Base-by-base conservation (phyloP, 495 filamentous ascomycete genomes). In the Sporormia fimetaria region DNA sequence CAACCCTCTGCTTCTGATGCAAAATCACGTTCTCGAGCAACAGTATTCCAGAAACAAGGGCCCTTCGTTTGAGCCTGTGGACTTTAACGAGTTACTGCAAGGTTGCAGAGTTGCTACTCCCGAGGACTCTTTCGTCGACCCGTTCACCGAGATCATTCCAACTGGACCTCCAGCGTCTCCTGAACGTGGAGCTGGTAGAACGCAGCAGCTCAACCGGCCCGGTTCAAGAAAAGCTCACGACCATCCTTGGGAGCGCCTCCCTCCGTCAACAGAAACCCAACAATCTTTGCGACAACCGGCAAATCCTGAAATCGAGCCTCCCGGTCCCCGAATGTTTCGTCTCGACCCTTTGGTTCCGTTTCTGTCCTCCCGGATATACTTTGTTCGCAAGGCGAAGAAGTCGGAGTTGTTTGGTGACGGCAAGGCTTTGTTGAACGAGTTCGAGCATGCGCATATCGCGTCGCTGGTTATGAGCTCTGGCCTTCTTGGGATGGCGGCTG, bases 381-480 rank as follows among this genome's bases (percentile, higher is more conserved):
- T 33, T 30, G 14, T 42, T 1, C 45, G 39, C 9, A 42, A 35
- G 26, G 45, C 38, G 1, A 42, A 23, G 20, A 10, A 16, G 6
- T n/a, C 33, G 1, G 33, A 37, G 25, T 11, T 38, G 10, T 37
- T 38, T 11, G 16, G 10, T 1, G 37, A 42, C 16, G 44, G 44
- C 7, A 40, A 21, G 6, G 31, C 45, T 11, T 4, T 42, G n/a
- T 15, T 49, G 8, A 33, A 42, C 21, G 45, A 49, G 22, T 14
- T 49, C 11, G 32, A 37, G n/a, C 3, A 35, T 6, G 33, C 32
- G 15, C 31, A 49, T 24, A 37, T 49, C 20, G 45, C 45, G 6
- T 42, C 38, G 6, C 23, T 49, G n/a, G 45, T 42, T 1, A 49
- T 49, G 45, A 32, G 24, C 14, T 42, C 37, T n/a, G 45, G 45